Conservation (phyloP, 2,329 filamentous ascomycete genomes). For the Exophiala phaeomuriformis region DNA sequence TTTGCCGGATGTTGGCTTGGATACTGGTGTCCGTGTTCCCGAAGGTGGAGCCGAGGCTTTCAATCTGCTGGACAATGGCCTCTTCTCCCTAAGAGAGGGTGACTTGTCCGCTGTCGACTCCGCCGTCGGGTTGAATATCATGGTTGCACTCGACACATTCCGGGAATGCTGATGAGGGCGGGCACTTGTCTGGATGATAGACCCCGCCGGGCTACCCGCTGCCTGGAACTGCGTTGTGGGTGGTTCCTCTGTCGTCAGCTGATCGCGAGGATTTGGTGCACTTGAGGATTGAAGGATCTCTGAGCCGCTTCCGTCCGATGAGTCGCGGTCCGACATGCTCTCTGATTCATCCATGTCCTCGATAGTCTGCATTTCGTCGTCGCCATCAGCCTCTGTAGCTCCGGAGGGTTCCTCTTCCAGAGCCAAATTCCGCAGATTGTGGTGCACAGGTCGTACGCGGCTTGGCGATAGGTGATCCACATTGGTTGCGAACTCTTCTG, state of each 20-base stretch:
- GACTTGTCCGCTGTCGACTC: constrained; percentile 22
- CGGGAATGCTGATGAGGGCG: constrained; percentile 53
- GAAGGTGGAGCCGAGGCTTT: constrained; percentile 24
- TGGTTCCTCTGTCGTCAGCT: constrained; percentile 6
- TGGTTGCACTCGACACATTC: constrained; percentile 73
- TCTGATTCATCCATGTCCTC: constrained; percentile 57
- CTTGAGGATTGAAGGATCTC: background rate
- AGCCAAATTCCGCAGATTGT: constrained; percentile 42
- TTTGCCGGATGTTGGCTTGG: constrained; percentile 14
- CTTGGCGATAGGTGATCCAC: constrained; percentile 31
- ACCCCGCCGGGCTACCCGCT: background rate
- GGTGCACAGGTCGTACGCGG: constrained; percentile 34
- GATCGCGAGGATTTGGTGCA: constrained; percentile 1
- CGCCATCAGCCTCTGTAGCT: constrained; percentile 77
- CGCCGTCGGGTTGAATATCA: constrained; percentile 67
- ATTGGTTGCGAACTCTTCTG: constrained; percentile 41
- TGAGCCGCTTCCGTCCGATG: background rate
- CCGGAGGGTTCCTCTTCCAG: constrained; percentile 31
- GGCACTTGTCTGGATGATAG: background rate
- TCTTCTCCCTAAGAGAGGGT: constrained; percentile 6
- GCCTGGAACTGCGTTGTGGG: background rate
- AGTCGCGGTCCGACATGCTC: constrained; percentile 14
- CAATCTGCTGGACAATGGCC: background rate
- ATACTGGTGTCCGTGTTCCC: constrained; percentile 25
- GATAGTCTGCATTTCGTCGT: constrained; percentile 81